These are phyloP conservation scores for Trichosporon inkin DNA, from an alignment of 1,284 basidiomycete species.

Conservation along the genomic window DNA sequence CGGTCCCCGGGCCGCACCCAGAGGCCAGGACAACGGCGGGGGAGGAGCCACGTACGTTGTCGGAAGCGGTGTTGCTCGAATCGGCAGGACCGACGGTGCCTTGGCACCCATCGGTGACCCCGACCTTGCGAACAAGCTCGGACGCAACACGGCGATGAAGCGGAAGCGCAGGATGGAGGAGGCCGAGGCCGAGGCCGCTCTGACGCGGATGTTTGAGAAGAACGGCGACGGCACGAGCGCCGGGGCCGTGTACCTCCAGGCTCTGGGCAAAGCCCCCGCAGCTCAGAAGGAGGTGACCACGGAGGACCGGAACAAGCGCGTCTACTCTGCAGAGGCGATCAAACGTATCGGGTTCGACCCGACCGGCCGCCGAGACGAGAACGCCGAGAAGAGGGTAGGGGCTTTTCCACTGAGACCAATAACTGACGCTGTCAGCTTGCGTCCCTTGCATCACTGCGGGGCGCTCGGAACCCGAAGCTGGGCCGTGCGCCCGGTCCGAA, in stretches of 20 bases:
- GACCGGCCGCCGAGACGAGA: slow-evolving; percentile 17
- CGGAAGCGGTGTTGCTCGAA: slow-evolving; percentile 59
- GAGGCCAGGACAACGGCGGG: slow-evolving; percentile 37
- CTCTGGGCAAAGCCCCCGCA: slow-evolving; percentile 46
- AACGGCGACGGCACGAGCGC: slow-evolving; percentile 25
- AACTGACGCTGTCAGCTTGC: slow-evolving; percentile 17
- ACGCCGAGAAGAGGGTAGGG: slow-evolving; percentile 29
- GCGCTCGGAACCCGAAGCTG: slow-evolving; percentile 11
- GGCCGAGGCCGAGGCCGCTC: slow-evolving; percentile 59
- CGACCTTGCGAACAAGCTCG: slow-evolving; percentile 63
- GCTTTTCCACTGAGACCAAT: neutral
- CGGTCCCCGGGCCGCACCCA: slow-evolving; percentile 33
- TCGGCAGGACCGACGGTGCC: slow-evolving; percentile 42
- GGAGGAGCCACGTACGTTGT: slow-evolving; percentile 71
- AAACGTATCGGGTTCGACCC: slow-evolving; percentile 49
- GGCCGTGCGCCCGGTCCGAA: slow-evolving; percentile 10
- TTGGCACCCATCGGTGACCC: slow-evolving; percentile 43
- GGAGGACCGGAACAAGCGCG: slow-evolving; percentile 35
- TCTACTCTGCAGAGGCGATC: slow-evolving; percentile 43
- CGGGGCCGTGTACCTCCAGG: slow-evolving; percentile 54
- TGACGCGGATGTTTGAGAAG: slow-evolving; percentile 58
- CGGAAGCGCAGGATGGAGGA: slow-evolving; percentile 61
- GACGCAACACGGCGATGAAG: slow-evolving; percentile 61
- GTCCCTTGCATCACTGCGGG: slow-evolving; percentile 21
- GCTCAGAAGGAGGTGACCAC: slow-evolving; percentile 31